Base-by-base conservation (phyloP, 176 grass and related monocot genomes). In the Lolium perenne region DNA sequence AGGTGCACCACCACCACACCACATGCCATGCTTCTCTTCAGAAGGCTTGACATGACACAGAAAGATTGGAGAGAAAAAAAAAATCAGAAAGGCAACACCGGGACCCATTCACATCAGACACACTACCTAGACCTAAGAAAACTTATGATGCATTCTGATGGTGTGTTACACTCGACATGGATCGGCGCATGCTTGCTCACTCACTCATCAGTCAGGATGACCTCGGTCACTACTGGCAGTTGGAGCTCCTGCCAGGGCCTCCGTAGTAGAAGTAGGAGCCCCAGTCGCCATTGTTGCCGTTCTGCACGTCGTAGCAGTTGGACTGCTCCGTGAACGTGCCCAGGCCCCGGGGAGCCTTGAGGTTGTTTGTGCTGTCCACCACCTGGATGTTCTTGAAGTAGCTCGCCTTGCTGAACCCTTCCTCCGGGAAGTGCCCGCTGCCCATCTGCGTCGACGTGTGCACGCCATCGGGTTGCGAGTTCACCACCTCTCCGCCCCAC, bases 241-340 rank as follows among this genome's bases (percentile, higher is more conserved):
- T 95, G 49, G 91, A 85, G 95, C 90, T 95, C 93, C 91, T 90
- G 57, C 95, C 95, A n/a, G 95, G 92, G 82, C 95, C 95, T 43
- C 95, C 96, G 12, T 98, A 98, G 88, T 94, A 98, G 69, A 98
- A 98, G 80, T 98, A 95, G 15, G 86, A 90, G 80, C 95, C 95
- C 95, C 95, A 98, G 38, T 95, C 91, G 1, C 56, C 89, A 7
- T 92, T 98, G 88, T 94, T 94, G 49, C 90, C 93, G 17, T 87
- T 94, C 76, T 94, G 91, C 55, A 94, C 86, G 40, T 91, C 88
- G 22, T 98, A 98, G 71, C 97, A 98, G 64, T 92, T 96, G 0
- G 93, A 92, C 22, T 92, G 90, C 65, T 98, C 94, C 0, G 93
- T 92, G 88, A 95, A 95, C 8, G 91, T 87, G 75, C 82, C 79